Conservation (phyloP, 2,329 filamentous ascomycete genomes). For the Trematosphaeria pertusa region DNA sequence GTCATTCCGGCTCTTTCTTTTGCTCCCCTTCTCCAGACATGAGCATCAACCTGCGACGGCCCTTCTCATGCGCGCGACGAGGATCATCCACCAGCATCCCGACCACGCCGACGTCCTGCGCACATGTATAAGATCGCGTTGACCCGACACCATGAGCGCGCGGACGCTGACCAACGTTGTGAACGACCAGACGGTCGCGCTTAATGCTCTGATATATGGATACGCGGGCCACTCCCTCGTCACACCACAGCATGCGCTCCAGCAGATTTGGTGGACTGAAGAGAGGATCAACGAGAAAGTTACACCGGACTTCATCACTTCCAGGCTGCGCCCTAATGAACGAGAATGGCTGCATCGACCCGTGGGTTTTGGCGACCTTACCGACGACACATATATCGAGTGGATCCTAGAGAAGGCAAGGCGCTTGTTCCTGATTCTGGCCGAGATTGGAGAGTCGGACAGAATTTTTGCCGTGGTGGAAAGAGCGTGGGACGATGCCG, state of each 20-base stretch:
- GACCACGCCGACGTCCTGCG: slow-evolving; percentile 19
- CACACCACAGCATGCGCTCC: slow-evolving; percentile 56
- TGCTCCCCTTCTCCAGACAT: slow-evolving; percentile 29
- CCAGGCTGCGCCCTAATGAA: slow-evolving; percentile 69
- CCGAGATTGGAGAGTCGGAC: slow-evolving; percentile 72
- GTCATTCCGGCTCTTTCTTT: slow-evolving; percentile 13
- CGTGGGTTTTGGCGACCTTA: slow-evolving; percentile 71
- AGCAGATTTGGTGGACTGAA: slow-evolving; percentile 74
- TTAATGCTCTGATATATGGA: slow-evolving; percentile 59
- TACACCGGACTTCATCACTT: slow-evolving; percentile 70
- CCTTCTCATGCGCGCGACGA: slow-evolving; percentile 24
- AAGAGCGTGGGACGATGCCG: slow-evolving; percentile 77
- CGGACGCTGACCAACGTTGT: slow-evolving; percentile 50
- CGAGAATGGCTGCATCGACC: slow-evolving; percentile 67
- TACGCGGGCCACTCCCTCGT: slow-evolving; percentile 59
- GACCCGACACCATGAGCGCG: slow-evolving; percentile 39
- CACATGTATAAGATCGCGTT: slow-evolving; percentile 14
- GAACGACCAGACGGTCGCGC: slow-evolving; percentile 52
- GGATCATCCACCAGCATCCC: slow-evolving; percentile 20
- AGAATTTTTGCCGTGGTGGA: slow-evolving; percentile 79
- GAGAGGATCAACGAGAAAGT: slow-evolving; percentile 73
- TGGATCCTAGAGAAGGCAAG: slow-evolving; percentile 76
- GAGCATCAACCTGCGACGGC: slow-evolving; percentile 28
- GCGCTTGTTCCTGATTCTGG: slow-evolving; percentile 73
- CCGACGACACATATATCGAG: slow-evolving; percentile 78